These are phyloP conservation scores for Tricholoma sp. DNA, from an alignment of 768 basidiomycete genomes.

Conservation along the genomic window DNA sequence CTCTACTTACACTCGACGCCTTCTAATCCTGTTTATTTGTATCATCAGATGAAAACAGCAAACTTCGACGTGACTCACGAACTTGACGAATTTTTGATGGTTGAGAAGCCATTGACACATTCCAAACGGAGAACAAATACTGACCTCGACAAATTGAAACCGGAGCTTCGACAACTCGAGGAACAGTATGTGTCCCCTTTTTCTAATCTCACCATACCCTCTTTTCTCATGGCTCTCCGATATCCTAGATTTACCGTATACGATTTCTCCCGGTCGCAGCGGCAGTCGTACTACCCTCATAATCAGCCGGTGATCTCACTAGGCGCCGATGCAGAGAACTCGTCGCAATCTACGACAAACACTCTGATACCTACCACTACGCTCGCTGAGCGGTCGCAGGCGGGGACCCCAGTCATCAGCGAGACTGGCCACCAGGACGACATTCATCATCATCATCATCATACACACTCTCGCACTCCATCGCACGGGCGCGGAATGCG, in stretches of 20 bases:
- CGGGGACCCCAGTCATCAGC: slow-evolving; percentile 36
- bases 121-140: slow-evolving; percentile 85
- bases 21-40: slow-evolving; percentile 4
- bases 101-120: slow-evolving; percentile 96
- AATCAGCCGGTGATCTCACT: slow-evolving; percentile 56
- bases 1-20: neutral
- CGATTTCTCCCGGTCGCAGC: slow-evolving; percentile 69
- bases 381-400: slow-evolving; percentile 43
- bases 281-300: slow-evolving; percentile 85
- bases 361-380: slow-evolving; percentile 43
- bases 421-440: slow-evolving; percentile 23
- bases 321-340: slow-evolving; percentile 35
- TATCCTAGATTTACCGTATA: slow-evolving; percentile 76
- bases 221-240: slow-evolving; percentile 4
- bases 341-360: slow-evolving; percentile 34
- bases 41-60: slow-evolving; percentile 80
- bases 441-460: slow-evolving; percentile 18
- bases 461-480: slow-evolving; percentile 10
- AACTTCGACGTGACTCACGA: slow-evolving; percentile 98
- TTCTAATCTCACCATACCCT: slow-evolving; percentile 9
- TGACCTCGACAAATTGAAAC: slow-evolving; percentile 84
- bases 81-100: slow-evolving; percentile 94
- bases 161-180: slow-evolving; percentile 88
- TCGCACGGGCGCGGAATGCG: neutral
- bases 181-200: slow-evolving; percentile 64